Base-by-base conservation (phyloP, 306 rosid species). In the Malus sieversii region DNA sequence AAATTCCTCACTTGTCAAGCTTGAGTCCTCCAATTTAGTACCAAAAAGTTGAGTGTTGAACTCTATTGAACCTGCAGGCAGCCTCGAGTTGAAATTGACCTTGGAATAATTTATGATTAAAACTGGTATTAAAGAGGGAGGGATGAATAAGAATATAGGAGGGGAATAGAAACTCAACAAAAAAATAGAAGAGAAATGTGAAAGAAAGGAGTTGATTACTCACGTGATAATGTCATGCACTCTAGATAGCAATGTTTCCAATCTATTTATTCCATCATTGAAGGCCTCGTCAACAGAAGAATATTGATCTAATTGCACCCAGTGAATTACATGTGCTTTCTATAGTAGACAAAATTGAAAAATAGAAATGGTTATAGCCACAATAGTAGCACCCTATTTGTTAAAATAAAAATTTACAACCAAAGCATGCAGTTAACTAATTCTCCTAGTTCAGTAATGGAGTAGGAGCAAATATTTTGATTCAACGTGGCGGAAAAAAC, bases 281-380 rank as follows among this genome's bases (percentile, higher is more conserved):
- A 86, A 88, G 55, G 97, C 97, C 75, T 90, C 89, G 75, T 88
- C 86, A 60, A 88, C 86, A 53, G 97, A 90, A 78, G 93, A 84
- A 81, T 86, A 92, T 65, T 62, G 88, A 83, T 92, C 97, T 74
- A 90, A 77, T 77, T 83, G 97, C 72, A 92, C 97, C 97, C 97
- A 92, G 79, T 90, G 96, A 84, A 92, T 90, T 80, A 90, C 88
- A 72, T 79, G 90, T 75, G 90, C 97, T 95, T 89, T 92, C 99
- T 95, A 86, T 75, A 70, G 72, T 72, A 19, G 74, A 62, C 57
- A 81, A 59, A 70, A 30, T 22, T 10, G 29, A 61, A 3, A 64
- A 69, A 73, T 25, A 30, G 68, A 25, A 68, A 20, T 44, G 74
- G 62, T 69, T 44, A 70, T 5, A 25, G 64, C 16, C 23, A 22